Conservation (phyloP, 2,329 filamentous ascomycete species). For the Aplosporella prunicola region DNA sequence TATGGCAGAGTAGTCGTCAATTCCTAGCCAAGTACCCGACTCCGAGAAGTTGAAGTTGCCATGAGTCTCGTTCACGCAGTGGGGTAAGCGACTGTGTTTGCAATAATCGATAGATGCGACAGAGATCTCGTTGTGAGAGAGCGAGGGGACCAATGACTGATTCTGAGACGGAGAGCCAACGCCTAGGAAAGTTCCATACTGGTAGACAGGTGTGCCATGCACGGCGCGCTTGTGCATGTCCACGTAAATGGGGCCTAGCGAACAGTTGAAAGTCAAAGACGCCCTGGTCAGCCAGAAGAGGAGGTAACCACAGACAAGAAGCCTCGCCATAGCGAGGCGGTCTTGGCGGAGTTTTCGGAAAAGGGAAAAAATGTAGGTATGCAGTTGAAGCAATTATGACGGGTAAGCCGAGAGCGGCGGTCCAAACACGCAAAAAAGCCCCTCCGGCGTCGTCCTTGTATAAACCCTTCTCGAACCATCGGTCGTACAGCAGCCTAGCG, state of each 20-base stretch:
- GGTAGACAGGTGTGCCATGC: constrained; percentile 29
- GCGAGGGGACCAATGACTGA: constrained; percentile 35
- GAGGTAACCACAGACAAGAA: constrained; percentile 20
- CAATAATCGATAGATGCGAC: constrained; percentile 30
- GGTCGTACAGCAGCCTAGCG: too few species aligned
- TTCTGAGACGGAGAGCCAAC: constrained; percentile 36
- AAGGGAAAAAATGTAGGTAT: too few species aligned
- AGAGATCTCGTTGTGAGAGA: constrained; percentile 34
- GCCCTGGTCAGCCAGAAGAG: constrained; percentile 28
- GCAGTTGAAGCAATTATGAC: too few species aligned
- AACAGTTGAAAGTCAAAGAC: constrained; percentile 30
- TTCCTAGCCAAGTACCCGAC: constrained; percentile 23
- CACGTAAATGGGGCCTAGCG: constrained; percentile 31
- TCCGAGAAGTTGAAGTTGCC: constrained; percentile 24
- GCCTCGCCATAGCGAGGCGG: constrained; percentile 21
- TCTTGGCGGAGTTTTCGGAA: too few species aligned
- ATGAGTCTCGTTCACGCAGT: constrained; percentile 25
- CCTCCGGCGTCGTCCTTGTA: too few species aligned
- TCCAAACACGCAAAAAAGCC: too few species aligned
- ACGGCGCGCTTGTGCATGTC: constrained; percentile 36
- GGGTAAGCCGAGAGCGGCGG: too few species aligned
- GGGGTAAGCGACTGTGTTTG: constrained; percentile 20
- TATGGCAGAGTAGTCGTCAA: background rate
- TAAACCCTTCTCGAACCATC: too few species aligned
- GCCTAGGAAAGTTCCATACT: constrained; percentile 38